Evolutionary conservation across 2,329 filamentous ascomycete genomes (phyloP).

Genomic region (Alternaria novae-zelandiae): DNA sequence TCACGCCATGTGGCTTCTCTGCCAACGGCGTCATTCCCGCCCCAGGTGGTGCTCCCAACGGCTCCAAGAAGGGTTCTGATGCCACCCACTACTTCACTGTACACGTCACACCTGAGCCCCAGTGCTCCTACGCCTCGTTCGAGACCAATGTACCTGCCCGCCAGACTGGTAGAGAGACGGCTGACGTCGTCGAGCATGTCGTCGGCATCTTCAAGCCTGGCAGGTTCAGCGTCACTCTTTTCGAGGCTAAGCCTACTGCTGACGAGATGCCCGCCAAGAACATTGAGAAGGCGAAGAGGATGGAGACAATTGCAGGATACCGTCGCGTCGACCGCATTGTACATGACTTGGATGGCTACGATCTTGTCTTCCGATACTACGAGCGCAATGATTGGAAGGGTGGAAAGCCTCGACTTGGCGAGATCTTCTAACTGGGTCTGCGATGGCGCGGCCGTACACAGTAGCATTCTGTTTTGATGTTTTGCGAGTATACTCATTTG

Average conservation of each 20-base stretch:
- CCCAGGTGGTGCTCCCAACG: slow-evolving; percentile 58
- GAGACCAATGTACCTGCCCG: slow-evolving; percentile 95
- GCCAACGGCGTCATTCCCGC: slow-evolving; percentile 95
- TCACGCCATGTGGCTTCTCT: slow-evolving; percentile 95
- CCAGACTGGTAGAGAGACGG: slow-evolving; percentile 85
- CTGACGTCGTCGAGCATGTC: slow-evolving; percentile 90
- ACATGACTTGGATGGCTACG: slow-evolving; percentile 96
- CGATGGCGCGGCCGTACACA: too few relatives aligned
- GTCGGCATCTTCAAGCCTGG: slow-evolving; percentile 96
- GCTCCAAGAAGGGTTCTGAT: slow-evolving; percentile 49
- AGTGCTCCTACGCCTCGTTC: slow-evolving; percentile 97
- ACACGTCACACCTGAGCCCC: slow-evolving; percentile 94
- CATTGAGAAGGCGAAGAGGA: slow-evolving; percentile 55
- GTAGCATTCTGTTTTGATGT: not conserved
- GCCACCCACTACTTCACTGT: slow-evolving; percentile 90
- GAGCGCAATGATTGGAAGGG: slow-evolving; percentile 84
- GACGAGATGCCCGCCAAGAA: slow-evolving; percentile 47
- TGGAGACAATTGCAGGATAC: slow-evolving; percentile 86
- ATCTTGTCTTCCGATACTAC: slow-evolving; percentile 95
- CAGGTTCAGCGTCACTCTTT: slow-evolving; percentile 96
- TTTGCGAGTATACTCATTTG: not conserved
- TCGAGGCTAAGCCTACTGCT: slow-evolving; percentile 77
- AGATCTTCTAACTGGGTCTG: slow-evolving; percentile 38
- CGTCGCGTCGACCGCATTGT: slow-evolving; percentile 91
- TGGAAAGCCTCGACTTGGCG: slow-evolving; percentile 67